Percentiles rank a stretch among this genome's conserved stretches.
Conservation (phyloP, 805 yeast genomes). For the Ogataea ramenticola region DNA sequence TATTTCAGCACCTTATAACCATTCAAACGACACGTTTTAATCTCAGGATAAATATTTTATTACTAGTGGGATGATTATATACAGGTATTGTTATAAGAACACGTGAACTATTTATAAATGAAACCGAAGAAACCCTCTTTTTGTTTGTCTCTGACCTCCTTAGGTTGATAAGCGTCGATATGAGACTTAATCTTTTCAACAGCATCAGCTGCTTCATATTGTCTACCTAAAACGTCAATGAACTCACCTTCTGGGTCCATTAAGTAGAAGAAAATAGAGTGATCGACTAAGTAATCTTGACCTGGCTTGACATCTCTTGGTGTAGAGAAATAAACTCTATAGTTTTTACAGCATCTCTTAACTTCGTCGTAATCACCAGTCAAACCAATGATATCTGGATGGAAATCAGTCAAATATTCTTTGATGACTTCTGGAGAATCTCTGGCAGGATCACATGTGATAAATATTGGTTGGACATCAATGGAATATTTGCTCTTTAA, state of each 20-base stretch:
- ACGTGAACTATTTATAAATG: conserved; percentile 34
- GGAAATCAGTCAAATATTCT: conserved; percentile 82
- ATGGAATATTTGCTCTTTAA: conserved; percentile 50
- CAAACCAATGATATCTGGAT: conserved; percentile 79
- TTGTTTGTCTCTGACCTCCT: conserved; percentile 58
- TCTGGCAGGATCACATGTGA: conserved; percentile 96
- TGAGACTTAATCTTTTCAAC: conserved; percentile 70
- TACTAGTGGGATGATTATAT: background rate
- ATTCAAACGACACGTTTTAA: background rate
- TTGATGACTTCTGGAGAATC: conserved; percentile 82
- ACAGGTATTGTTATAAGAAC: background rate
- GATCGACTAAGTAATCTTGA: conserved; percentile 94
- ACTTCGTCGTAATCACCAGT: conserved; percentile 87
- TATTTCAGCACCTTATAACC: background rate
- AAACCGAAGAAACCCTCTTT: conserved; percentile 55
- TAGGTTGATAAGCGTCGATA: conserved; percentile 68
- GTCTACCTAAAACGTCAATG: conserved; percentile 91
- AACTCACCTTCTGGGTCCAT: conserved; percentile 99
- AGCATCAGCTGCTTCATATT: conserved; percentile 73
- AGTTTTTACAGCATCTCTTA: conserved; percentile 79
- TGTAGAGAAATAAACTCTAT: conserved; percentile 94
- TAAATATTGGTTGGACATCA: conserved; percentile 76
- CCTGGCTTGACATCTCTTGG: conserved; percentile 93
- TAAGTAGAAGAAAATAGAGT: conserved; percentile 91
- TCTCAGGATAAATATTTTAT: background rate